Base-by-base conservation (phyloP, 257 asterid genomes). In the Dorcoceras hygrometricum region DNA sequence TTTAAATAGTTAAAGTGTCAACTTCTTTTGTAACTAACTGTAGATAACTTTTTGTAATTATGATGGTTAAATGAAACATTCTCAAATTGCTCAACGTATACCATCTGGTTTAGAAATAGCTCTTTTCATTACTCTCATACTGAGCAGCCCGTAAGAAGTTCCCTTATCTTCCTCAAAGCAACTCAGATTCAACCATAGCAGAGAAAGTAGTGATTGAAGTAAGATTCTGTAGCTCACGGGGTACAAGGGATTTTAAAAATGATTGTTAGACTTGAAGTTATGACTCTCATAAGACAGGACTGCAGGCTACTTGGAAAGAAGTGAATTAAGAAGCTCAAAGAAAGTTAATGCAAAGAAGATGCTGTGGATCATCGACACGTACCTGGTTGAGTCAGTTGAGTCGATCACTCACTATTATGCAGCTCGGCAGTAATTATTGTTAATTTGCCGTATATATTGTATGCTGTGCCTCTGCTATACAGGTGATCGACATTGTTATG, bases 71-170 rank as follows among this genome's bases (percentile, higher is more conserved):
- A 46, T 46, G 54, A 1, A 46, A 46, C 54, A 46, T 46, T 16
- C 20, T 46, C 51, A 4, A 16, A 32, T 22, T 51, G 18, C 20
- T 31, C 1, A 46, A 46, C 54, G 22, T 28, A 4, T 72, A 69
- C 82, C 83, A 55, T 65, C 32, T 23, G 76, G 66, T 57, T 73
- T 76, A 6, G 23, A 51, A 50, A 81, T 72, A 29, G 80, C 75
- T 36, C 71, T 76, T 68, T 61, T 74, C 6, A 73, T 73, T 61
- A 65, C 78, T 66, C 76, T 46, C 84, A 76, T 53, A 83, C 84
- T 22, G 67, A 74, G 74, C 86, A 81, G 58, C 79, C 84, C 82
- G 78, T 73, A 16, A 16, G 18, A 46, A 43, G 51, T 46, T 46
- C 8, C 2, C 20, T 46, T 5, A 5, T 18, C 54, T 46, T 46